phyloP scores from a whole-genome alignment of 441 rosid species.

The Euphorbia schlechtendalii region DNA sequence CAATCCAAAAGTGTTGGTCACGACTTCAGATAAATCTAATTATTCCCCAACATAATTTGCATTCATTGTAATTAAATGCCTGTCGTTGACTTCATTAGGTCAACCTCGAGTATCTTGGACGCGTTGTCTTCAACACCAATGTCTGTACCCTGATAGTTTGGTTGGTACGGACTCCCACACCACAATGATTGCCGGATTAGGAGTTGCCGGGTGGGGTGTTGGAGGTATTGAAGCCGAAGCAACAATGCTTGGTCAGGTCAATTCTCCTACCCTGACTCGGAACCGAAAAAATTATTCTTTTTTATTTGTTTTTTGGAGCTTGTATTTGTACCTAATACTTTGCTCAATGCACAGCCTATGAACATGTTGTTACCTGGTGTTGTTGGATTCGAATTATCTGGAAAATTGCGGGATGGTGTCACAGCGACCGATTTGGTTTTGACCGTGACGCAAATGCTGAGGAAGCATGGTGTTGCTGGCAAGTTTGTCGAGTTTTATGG shows the following conservation, averaged over 20 bases:
- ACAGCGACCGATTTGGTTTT: constrained; percentile 97
- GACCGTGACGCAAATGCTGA: too few relatives aligned
- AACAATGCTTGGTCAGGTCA: constrained; percentile 96
- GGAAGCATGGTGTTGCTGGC: constrained; percentile 94
- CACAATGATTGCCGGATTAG: constrained; percentile 97
- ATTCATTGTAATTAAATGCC: constrained; percentile 2
- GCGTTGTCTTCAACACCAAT: constrained; percentile 82
- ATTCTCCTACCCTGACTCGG: too few relatives aligned
- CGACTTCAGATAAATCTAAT: too few relatives aligned
- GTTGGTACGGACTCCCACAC: constrained; percentile 99
- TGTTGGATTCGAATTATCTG: constrained; percentile 89
- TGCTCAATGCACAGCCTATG: constrained; percentile 63
- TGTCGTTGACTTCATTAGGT: constrained; percentile 37
- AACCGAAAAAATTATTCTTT: too few relatives aligned
- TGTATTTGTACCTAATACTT: background rate
- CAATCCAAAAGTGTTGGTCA: too few relatives aligned
- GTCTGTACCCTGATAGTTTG: constrained; percentile 89
- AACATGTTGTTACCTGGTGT: constrained; percentile 99
- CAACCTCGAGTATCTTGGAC: constrained; percentile 92
- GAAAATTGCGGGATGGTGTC: constrained; percentile 73
- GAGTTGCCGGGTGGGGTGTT: constrained; percentile 99
- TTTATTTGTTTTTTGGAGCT: too few relatives aligned
- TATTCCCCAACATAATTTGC: background rate
- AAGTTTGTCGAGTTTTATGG: constrained; percentile 98
- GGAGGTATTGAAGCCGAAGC: constrained; percentile 99